Percentiles rank a stretch among this genome's conserved stretches.
These are phyloP conservation scores for Blepharisma stoltei DNA, from an alignment of 73 alveolate genomes.

Conservation along the genomic window DNA sequence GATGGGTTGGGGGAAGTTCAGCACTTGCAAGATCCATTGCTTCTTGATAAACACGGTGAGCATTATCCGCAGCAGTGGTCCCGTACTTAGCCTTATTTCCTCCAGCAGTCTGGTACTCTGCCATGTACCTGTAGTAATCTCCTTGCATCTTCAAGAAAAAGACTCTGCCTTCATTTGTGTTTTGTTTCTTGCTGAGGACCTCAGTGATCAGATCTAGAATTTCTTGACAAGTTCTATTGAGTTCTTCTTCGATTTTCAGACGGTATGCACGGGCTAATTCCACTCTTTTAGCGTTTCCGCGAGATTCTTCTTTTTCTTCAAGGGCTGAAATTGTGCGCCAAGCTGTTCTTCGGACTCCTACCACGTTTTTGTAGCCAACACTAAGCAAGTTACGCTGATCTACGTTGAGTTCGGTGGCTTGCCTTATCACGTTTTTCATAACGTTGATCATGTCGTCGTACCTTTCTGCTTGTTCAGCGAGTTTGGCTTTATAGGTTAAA, in stretches of 20 bases:
- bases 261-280: not conserved
- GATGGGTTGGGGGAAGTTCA: slow-evolving; percentile 66
- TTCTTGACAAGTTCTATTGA: not conserved
- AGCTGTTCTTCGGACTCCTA: slow-evolving; percentile 58
- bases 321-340: slow-evolving; percentile 47
- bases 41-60: slow-evolving; percentile 53
- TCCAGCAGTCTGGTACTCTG: slow-evolving; percentile 38
- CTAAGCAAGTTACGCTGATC: slow-evolving; percentile 46
- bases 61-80: slow-evolving; percentile 36
- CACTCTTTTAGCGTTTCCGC: not conserved
- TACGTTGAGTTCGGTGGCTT: slow-evolving; percentile 16
- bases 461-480: slow-evolving; percentile 71
- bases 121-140: slow-evolving; percentile 56
- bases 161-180: slow-evolving; percentile 30
- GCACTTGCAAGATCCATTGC: slow-evolving; percentile 39
- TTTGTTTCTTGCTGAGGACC: not conserved
- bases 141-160: slow-evolving; percentile 60
- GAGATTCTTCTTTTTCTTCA: slow-evolving; percentile 28
- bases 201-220: slow-evolving; percentile 14
- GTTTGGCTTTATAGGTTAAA: slow-evolving; percentile 40
- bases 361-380: slow-evolving; percentile 68
- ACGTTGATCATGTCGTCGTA: slow-evolving; percentile 57
- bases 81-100: slow-evolving; percentile 30
- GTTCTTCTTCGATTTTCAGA: slow-evolving; percentile 20
- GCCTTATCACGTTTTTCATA: slow-evolving; percentile 35